Evolutionary conservation across 2,329 filamentous ascomycete genomes (phyloP).

Genomic region (Penicillium olsonii): DNA sequence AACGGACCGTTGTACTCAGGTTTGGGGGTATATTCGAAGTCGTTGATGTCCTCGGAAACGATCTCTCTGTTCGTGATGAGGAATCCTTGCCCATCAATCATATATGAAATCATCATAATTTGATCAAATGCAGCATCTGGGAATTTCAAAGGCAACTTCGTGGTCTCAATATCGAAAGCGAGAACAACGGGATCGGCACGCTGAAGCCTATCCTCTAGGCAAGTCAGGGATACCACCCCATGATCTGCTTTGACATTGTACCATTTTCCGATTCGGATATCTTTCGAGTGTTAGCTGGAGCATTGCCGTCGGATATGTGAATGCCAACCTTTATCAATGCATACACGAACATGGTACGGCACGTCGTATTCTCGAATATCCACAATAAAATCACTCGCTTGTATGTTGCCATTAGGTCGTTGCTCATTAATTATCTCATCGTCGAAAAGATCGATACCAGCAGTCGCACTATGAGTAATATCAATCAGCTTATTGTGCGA

Average conservation of each 20-base stretch:
- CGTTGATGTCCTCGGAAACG: constrained; percentile 92
- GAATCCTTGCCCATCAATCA: constrained; percentile 98
- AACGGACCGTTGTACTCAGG: constrained; percentile 95
- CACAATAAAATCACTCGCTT: constrained; percentile 95
- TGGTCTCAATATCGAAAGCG: constrained; percentile 99
- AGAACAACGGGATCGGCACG: constrained; percentile 96
- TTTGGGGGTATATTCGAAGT: constrained; percentile 98
- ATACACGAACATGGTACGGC: constrained; percentile 97
- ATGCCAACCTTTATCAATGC: constrained; percentile 80
- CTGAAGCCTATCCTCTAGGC: constrained; percentile 82
- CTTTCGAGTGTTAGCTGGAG: constrained; percentile 49
- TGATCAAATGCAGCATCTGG: constrained; percentile 93
- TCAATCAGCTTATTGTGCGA: constrained; percentile 20
- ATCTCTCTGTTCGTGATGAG: constrained; percentile 98
- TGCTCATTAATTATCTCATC: constrained; percentile 79
- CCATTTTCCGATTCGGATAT: constrained; percentile 96
- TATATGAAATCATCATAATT: constrained; percentile 99
- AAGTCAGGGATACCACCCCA: constrained; percentile 77
- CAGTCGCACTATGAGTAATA: constrained; percentile 61
- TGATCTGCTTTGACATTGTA: constrained; percentile 95
- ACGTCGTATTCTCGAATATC: constrained; percentile 99
- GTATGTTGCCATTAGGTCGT: constrained; percentile 75
- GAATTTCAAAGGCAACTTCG: constrained; percentile 93
- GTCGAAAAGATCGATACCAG: constrained; percentile 93
- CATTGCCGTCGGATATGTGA: neutral